These are phyloP conservation scores for Saccharomyces hybrid DNA, from an alignment of 1,139 yeast species.

Conservation along the genomic window DNA sequence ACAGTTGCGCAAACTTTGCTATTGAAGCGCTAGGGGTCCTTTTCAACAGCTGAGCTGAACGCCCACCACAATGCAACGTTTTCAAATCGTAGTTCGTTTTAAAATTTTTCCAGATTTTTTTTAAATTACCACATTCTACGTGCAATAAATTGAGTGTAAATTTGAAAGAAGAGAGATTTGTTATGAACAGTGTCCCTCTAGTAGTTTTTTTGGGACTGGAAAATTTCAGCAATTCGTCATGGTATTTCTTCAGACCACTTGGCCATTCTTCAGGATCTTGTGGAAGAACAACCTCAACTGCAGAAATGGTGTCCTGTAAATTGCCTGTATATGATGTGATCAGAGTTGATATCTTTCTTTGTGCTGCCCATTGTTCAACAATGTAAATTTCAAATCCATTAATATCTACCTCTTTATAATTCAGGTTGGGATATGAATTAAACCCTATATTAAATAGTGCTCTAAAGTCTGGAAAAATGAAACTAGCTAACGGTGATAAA, in stretches of 20 bases:
- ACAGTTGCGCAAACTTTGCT: constrained; percentile 75
- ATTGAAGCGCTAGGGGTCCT: constrained; percentile 69
- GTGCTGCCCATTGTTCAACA: constrained; percentile 90
- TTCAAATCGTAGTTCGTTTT: constrained; percentile 68
- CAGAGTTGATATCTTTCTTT: constrained; percentile 56
- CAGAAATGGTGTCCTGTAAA: constrained; percentile 51
- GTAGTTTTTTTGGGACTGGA: constrained; percentile 48
- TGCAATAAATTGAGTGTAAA: constrained; percentile 66
- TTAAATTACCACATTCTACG: constrained; percentile 55
- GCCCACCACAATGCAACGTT: constrained; percentile 74
- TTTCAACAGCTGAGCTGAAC: constrained; percentile 64
- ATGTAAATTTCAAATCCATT: constrained; percentile 80
- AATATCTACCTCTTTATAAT: constrained; percentile 40
- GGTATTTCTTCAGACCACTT: constrained; percentile 45
- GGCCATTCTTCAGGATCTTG: constrained; percentile 53
- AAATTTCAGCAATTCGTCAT: constrained; percentile 55
- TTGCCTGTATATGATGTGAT: constrained; percentile 85
- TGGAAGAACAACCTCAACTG: constrained; percentile 54
- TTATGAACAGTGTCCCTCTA: constrained; percentile 61
- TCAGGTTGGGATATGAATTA: constrained; percentile 33
- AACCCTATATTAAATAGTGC: constrained; percentile 44
- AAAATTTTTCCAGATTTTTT: constrained; percentile 47
- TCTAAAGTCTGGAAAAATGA: constrained; percentile 43
- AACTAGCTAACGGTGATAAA: constrained; percentile 41
- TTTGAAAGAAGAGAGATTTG: constrained; percentile 74